Evolutionary conservation across 2,329 filamentous ascomycete species (phyloP).

Genomic region (Dactylellina parvicollis): DNA sequence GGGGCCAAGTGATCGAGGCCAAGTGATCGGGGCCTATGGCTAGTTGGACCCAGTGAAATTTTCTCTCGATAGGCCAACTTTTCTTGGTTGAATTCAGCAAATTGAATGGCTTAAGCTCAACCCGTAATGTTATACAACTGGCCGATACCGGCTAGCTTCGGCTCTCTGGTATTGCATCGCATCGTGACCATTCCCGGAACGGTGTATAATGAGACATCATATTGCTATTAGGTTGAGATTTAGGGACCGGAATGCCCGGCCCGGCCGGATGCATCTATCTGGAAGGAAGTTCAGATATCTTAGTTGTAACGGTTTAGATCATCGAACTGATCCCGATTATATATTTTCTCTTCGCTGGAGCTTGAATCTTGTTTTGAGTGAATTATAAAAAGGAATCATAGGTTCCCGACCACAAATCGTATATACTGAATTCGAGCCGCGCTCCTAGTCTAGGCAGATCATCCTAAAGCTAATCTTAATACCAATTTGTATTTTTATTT

Average conservation of each 20-base stretch:
- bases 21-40: background rate
- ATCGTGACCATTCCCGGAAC: too few relatives aligned
- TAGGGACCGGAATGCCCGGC: background rate
- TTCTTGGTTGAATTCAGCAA: background rate
- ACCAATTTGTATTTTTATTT: too few relatives aligned
- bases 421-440: too few relatives aligned
- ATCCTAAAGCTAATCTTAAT: too few relatives aligned
- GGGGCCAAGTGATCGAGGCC: background rate
- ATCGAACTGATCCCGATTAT: slow-evolving; percentile 3
- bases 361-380: slow-evolving; percentile 10
- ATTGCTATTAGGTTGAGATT: slow-evolving; percentile 9
- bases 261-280: background rate
- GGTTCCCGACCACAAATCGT: too few relatives aligned
- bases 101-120: slow-evolving; percentile 16
- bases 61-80: too few relatives aligned
- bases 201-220: background rate
- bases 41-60: background rate
- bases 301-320: slow-evolving; percentile 2
- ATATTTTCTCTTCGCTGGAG: slow-evolving; percentile 6
- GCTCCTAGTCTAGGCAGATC: too few relatives aligned
- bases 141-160: background rate
- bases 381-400: too few relatives aligned
- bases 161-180: background rate
- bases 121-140: background rate
- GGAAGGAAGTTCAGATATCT: background rate